Base-by-base conservation (phyloP, 2,329 filamentous ascomycete species). In the Bisporella sp. region DNA sequence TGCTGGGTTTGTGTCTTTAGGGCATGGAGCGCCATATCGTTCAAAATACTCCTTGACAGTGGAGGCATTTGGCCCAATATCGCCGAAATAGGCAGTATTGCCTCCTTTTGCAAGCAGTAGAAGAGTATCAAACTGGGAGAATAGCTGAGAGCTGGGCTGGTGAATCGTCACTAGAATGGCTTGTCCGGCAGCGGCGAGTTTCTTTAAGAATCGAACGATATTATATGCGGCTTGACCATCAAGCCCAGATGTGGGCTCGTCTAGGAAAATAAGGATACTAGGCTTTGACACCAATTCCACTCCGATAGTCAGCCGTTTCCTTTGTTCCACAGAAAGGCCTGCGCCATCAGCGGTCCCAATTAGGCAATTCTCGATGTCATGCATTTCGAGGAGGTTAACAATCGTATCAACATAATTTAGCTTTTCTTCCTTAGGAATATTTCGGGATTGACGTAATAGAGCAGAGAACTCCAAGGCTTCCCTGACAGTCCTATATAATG, bases 391-490 rank as follows among this genome's bases (percentile, higher is more conserved):
- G 2, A 86, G 68, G 32, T 81, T 74, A 46, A 87, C 81, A 52
- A 87, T 81, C 41, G 77, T 78, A 53, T 86, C 72, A 9, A 86
- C 83, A 51, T 85, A 86, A 1, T 74, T 78, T 29, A 85, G 67
- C 66, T 87, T 87, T 62, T 86, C 81, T 28, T 75, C 64, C 37
- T 68, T 71, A 0, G 82, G 71, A 5, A 77, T 70, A 13, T 68
- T 69, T 5, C 73, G 68, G 35, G 80, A 75, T 62, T 86, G 83
- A 55, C 83, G 73, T 9, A 86, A 71, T 11, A 84, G 71, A 5
- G 83, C 83, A 0, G 81, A 86, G 61, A 88, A 88, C 56, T 84
- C 79, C 9, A 87, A 71, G 0, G 83, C 82, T 64, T 87, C 83
- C 30, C 83, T 73, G 35, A 96, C 89, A 1, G 91, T 96, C 21